phyloP scores from a whole-genome alignment of 257 asterid species.

The Phtheirospermum japonicum region DNA sequence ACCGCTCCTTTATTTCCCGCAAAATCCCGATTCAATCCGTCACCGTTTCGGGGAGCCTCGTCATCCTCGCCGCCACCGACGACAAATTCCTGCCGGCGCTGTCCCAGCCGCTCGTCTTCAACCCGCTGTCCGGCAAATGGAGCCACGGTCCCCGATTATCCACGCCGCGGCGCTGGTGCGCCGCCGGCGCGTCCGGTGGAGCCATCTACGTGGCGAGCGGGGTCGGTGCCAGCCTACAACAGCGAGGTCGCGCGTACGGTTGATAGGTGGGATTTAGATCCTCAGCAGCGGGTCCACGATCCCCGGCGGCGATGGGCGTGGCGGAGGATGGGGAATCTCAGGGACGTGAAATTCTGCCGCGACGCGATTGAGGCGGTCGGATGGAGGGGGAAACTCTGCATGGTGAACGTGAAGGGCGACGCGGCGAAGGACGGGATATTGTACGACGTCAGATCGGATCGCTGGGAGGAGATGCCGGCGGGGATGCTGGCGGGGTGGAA shows the following conservation, averaged over 20 bases:
- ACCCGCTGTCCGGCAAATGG: conserved; percentile 45
- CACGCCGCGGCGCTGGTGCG: conserved; percentile 85
- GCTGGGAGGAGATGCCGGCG: conserved; percentile 77
- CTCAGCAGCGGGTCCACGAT: background rate
- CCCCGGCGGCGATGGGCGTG: conserved; percentile 41
- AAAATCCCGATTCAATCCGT: conserved; percentile 67
- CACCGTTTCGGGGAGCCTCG: conserved; percentile 46
- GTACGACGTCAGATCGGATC: conserved; percentile 44
- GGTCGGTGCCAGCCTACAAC: conserved; percentile 60
- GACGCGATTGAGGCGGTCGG: conserved; percentile 83
- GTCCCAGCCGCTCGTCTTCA: conserved; percentile 55
- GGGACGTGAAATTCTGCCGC: conserved; percentile 70
- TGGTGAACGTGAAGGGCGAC: conserved; percentile 78
- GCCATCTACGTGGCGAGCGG: conserved; percentile 75
- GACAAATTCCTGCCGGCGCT: conserved; percentile 65
- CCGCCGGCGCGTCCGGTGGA: conserved; percentile 43
- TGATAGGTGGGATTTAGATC: conserved; percentile 56
- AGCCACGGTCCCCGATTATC: conserved; percentile 48
- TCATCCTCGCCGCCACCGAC: conserved; percentile 72
- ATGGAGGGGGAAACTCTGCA: conserved; percentile 77
- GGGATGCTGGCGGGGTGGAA: conserved; percentile 82
- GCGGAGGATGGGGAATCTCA: conserved; percentile 52
- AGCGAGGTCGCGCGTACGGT: conserved; percentile 58
- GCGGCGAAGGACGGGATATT: conserved; percentile 64
- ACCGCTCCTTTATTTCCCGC: conserved; percentile 80